Evolutionary conservation across 2,329 filamentous ascomycete species (phyloP).

Genomic region (Aureobasidium sp.): DNA sequence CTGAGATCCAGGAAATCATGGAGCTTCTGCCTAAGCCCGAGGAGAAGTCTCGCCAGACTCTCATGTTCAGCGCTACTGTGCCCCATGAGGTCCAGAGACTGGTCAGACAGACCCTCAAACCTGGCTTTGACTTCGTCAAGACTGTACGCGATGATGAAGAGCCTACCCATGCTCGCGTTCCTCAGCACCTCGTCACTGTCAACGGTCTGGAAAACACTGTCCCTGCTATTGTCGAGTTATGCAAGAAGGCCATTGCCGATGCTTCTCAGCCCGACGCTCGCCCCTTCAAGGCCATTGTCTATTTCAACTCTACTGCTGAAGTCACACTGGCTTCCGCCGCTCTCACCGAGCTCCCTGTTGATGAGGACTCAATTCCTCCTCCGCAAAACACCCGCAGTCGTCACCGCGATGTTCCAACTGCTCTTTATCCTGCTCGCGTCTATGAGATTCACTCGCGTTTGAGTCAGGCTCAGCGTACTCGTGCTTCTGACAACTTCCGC

Average conservation of each 20-base stretch:
- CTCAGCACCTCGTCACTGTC: conserved; percentile 65
- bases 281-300: conserved; percentile 95
- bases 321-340: conserved; percentile 56
- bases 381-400: not conserved
- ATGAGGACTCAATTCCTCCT: not conserved
- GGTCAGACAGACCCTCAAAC: conserved; percentile 69
- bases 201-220: conserved; percentile 65
- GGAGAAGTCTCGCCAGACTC: conserved; percentile 68
- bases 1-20: conserved; percentile 41
- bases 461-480: conserved; percentile 59
- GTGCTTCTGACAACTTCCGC: conserved; percentile 64
- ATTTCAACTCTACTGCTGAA: conserved; percentile 70
- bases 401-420: conserved; percentile 23
- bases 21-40: conserved; percentile 50
- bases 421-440: conserved; percentile 28
- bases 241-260: conserved; percentile 48
- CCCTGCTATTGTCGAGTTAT: conserved; percentile 69
- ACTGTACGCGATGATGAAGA: conserved; percentile 76
- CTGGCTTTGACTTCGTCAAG: conserved; percentile 79
- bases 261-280: conserved; percentile 29
- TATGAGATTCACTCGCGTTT: conserved; percentile 73
- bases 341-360: conserved; percentile 40
- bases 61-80: conserved; percentile 93
- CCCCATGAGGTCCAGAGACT: conserved; percentile 73
- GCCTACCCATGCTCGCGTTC: conserved; percentile 76